Evolutionary conservation across 805 yeast genomes (phyloP), one percentile per base, ranked within the genome.

Genomic region (Lipomyces sp.): DNA sequence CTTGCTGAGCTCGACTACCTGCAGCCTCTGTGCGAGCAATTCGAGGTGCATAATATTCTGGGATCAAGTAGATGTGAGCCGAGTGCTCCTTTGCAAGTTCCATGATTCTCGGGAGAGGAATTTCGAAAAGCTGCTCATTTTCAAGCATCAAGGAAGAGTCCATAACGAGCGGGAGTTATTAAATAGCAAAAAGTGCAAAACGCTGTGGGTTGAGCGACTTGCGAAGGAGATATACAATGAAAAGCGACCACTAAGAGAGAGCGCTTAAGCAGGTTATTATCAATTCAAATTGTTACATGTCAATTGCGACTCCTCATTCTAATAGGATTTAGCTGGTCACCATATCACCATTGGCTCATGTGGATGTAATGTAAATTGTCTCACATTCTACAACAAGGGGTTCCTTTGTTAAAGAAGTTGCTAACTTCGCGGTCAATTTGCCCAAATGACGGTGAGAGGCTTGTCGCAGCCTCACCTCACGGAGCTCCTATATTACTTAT

Each of bases 31-130:
- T 11, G 15, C 54, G 30, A 13, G 24, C 54, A 56, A 59, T 51
- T 11, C 55, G 7, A 4, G 62, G 62, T 18, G 63, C 33, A 24
- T 59, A 59, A 11, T 63, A 64, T 10, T 59, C 60, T 4, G 62
- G 62, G 45, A 59, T 53, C 24, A 59, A 37, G 39, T 59, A 59
- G 15, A 59, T 53, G 30, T 53, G 58, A 29, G 62, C 63, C 4
- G 63, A 53, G 39, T 24, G 18, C 57, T 57, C 53, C 29, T 30
- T 30, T 15, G 60, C 60, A 39, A 32, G 13, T 24, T 33, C 53
- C 30, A 57, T 32, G 29, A 57, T 54, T 13, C 39, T 34, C 29
- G 53, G 35, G 13, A 34, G 29, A 35, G 60, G 30, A 13, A 57
- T 57, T 37, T 33, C 60, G 32, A n/a, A 51, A 32, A 24, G 39